Conservation (phyloP, 371 early-diverging fungal genomes). For the Apophysomyces elegans region DNA sequence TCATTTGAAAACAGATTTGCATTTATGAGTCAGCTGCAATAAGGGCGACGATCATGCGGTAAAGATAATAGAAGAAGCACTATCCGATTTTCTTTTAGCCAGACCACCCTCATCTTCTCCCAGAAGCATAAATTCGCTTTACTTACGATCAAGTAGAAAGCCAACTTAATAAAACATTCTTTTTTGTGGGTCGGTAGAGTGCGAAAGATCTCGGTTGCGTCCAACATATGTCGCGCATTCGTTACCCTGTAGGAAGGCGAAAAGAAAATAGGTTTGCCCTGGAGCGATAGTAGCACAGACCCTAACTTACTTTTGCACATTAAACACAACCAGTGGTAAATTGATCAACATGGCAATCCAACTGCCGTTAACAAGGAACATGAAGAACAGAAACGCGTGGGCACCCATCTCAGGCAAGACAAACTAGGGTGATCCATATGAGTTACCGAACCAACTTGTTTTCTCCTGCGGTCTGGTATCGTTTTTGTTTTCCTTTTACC, state of each 20-base stretch:
- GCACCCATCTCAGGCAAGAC: slow-evolving; percentile 91
- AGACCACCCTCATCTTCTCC: background rate
- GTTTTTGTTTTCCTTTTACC: slow-evolving; percentile 49
- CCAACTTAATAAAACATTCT: slow-evolving; percentile 94
- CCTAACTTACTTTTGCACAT: slow-evolving; percentile 78
- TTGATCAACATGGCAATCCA: slow-evolving; percentile 89
- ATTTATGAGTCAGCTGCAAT: slow-evolving; percentile 61
- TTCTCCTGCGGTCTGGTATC: background rate
- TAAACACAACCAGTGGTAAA: slow-evolving; percentile 84
- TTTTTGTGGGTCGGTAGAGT: slow-evolving; percentile 87
- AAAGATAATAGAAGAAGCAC: slow-evolving; percentile 91
- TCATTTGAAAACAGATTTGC: slow-evolving; percentile 16
- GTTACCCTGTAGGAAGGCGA: slow-evolving; percentile 59
- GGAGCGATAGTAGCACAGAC: background rate
- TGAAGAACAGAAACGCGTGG: slow-evolving; percentile 79
- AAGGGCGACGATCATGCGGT: slow-evolving; percentile 75
- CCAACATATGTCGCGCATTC: slow-evolving; percentile 87
- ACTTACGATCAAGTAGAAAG: slow-evolving; percentile 86
- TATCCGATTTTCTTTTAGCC: slow-evolving; percentile 14
- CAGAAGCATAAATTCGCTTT: background rate
- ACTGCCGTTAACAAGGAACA: slow-evolving; percentile 85
- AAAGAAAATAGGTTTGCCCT: slow-evolving; percentile 1
- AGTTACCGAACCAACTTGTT: background rate
- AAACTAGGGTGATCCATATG: slow-evolving; percentile 60
- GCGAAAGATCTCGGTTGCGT: slow-evolving; percentile 97